Conservation (phyloP, 202 grass and related monocot genomes). For the Schoenoplectus tabernaemontani region DNA sequence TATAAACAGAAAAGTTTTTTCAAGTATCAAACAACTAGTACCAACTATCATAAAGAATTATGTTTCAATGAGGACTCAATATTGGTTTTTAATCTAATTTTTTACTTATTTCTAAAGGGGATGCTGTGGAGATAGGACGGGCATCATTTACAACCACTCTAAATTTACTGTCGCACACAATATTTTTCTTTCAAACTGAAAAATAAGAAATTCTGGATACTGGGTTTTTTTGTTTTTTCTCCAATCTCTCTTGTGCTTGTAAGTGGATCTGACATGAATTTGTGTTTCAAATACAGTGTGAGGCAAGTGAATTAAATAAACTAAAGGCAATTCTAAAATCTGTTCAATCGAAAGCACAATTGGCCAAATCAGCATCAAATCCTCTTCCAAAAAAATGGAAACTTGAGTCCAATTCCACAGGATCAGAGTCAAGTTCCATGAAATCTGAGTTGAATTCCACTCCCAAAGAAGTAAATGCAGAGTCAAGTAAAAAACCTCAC, state of each 20-base stretch:
- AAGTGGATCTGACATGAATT: not conserved
- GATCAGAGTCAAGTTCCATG: not conserved
- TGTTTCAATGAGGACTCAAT: no score
- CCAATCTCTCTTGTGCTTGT: not conserved
- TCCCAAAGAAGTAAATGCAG: not conserved
- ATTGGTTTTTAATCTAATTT: no score
- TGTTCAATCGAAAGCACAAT: not conserved
- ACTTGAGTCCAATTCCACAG: not conserved
- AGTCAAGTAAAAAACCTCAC: not conserved
- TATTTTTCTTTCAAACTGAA: not conserved
- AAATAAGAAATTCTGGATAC: not conserved
- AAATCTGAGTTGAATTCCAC: not conserved
- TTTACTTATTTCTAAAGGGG: no score
- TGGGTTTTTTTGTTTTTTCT: not conserved
- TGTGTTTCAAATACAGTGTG: not conserved
- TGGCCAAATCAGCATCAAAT: not conserved
- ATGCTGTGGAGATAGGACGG: no score
- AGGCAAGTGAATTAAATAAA: not conserved
- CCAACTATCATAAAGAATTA: no score
- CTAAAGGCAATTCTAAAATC: not conserved
- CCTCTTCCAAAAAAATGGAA: conserved; percentile 2
- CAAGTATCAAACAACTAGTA: no score
- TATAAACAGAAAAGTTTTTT: no score
- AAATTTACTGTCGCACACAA: no score
- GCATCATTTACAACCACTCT: no score